Conservation (phyloP, 495 filamentous ascomycete species). For the Trichoderma reesei region DNA sequence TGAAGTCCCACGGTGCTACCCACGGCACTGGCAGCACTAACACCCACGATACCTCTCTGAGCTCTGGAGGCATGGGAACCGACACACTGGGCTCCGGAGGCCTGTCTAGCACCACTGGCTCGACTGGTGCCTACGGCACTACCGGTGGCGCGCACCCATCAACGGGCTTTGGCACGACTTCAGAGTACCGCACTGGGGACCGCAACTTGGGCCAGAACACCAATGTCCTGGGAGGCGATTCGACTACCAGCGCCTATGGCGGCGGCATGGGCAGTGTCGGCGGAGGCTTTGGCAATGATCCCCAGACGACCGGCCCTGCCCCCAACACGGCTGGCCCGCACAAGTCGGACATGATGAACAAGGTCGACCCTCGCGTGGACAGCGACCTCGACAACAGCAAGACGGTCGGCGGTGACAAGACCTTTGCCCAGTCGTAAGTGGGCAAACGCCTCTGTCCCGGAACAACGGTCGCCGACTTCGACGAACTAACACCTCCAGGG, state of each 20-base stretch:
- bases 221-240: conserved; percentile 11
- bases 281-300: conserved; percentile 16
- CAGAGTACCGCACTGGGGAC: conserved; percentile 11
- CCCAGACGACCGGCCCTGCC: conserved; percentile 19
- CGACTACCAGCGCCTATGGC: conserved; percentile 15
- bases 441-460: background rate
- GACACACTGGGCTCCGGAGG: conserved; percentile 16
- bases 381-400: conserved; percentile 36
- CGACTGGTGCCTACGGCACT: conserved; percentile 8
- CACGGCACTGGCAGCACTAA: conserved; percentile 19
- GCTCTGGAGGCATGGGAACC: conserved; percentile 3
- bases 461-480: background rate
- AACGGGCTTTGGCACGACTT: conserved; percentile 24
- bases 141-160: conserved; percentile 19
- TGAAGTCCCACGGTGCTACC: conserved; percentile 2
- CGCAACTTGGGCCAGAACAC: conserved; percentile 1
- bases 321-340: conserved; percentile 36
- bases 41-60: background rate
- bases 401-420: conserved; percentile 37
- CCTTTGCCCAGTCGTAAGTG: conserved; percentile 36
- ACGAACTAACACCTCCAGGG: conserved; percentile 5
- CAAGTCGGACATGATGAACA: conserved; percentile 42
- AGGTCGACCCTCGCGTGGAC: conserved; percentile 45
- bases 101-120: conserved; percentile 12
- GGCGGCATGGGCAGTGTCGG: conserved; percentile 24